These are phyloP conservation scores for Magnolia kwangsiensis DNA, from an alignment of 164 flowering plant species.

Conservation along the genomic window DNA sequence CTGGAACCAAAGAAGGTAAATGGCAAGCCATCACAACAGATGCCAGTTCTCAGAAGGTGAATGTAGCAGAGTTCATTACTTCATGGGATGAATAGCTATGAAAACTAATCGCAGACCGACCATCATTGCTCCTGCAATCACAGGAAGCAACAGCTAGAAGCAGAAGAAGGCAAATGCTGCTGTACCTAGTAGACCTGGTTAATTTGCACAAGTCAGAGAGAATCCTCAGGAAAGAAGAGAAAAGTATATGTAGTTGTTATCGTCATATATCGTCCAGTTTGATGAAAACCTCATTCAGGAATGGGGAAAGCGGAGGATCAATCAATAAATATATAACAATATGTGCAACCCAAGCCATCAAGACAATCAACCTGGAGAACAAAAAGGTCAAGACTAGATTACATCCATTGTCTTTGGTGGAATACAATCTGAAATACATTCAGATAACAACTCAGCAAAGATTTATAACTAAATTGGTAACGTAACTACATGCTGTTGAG, in stretches of 20 bases:
- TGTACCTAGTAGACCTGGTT: constrained; percentile 89
- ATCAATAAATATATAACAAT: constrained; percentile 84
- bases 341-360: constrained; percentile 94
- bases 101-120: constrained; percentile 89
- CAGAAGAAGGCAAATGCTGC: constrained; percentile 97
- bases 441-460: too few relatives aligned
- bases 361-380: constrained; percentile 70
- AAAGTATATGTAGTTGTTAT: background rate
- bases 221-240: background rate
- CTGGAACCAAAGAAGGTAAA: constrained; percentile 30
- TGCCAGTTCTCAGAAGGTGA: background rate
- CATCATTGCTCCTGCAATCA: constrained; percentile 97
- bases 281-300: constrained; percentile 89
- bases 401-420: too few relatives aligned
- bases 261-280: constrained; percentile 74
- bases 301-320: constrained; percentile 86
- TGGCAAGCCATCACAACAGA: background rate
- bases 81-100: constrained; percentile 97
- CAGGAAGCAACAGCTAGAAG: constrained; percentile 92
- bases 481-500: too few relatives aligned
- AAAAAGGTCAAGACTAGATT: background rate
- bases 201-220: constrained; percentile 8
- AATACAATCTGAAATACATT: too few relatives aligned
- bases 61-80: constrained; percentile 38
- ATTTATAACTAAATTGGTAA: too few relatives aligned